Conservation (phyloP, 2,329 filamentous ascomycete species). For the Xylaria hypoxylon region DNA sequence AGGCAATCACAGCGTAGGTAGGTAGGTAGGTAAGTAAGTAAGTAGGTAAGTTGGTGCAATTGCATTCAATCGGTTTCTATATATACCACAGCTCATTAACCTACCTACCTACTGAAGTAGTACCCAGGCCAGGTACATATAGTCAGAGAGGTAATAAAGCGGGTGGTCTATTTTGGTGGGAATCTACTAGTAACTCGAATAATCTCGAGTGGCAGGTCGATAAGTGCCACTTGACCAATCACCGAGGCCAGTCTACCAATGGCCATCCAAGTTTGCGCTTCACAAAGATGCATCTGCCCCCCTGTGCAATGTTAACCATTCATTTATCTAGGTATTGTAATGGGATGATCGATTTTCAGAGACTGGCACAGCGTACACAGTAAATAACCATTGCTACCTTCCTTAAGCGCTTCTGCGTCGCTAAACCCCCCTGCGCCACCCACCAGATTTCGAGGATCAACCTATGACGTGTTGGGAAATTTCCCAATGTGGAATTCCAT, state of each 20-base stretch:
- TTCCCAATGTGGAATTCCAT: constrained; percentile 36
- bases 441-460: constrained; percentile 19
- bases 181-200: constrained; percentile 3
- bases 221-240: constrained; percentile 23
- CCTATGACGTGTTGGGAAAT: constrained; percentile 37
- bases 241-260: neutral
- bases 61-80: constrained; percentile 18
- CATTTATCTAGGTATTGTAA: constrained; percentile 10
- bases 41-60: constrained; percentile 4
- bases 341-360: neutral
- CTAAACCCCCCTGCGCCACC: constrained; percentile 21
- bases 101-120: constrained; percentile 3
- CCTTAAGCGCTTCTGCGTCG: constrained; percentile 27
- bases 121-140: neutral
- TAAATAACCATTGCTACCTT: neutral
- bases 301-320: constrained; percentile 31
- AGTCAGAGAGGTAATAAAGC: neutral
- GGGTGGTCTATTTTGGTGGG: no score
- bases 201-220: constrained; percentile 12
- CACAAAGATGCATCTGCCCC: constrained; percentile 27
- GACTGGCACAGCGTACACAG: neutral
- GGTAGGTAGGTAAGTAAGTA: no score
- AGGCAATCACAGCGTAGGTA: constrained; percentile 18
- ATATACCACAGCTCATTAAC: neutral
- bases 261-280: constrained; percentile 17